Evolutionary conservation across 208 protist species (phyloP), one percentile per base, ranked within the genome.

Genomic region (Acanthamoeba quina): DNA sequence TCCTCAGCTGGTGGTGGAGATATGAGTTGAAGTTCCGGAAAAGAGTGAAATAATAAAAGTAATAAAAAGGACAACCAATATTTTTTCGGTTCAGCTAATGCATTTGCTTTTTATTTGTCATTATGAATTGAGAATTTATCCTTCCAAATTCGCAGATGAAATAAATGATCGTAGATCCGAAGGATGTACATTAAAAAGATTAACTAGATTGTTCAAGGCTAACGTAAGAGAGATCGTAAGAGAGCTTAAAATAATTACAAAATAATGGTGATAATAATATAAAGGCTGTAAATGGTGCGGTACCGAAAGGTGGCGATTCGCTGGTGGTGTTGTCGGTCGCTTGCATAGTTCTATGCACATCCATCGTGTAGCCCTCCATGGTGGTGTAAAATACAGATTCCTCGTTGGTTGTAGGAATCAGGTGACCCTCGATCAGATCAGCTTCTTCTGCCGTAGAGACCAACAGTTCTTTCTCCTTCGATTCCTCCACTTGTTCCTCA

Each of bases 301-400:
- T 83, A 83, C 74, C 74, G 31, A 7, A 29, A 31, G 74, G 47
- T 58, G 74, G 7, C 26, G 15, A 13, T 83, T 83, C 34, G n/a
- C 37, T 76, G 68, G 26, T 83, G 24, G 74, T 58, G 34, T 74
- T 74, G 47, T 80, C 70, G 70, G 41, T 24, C 15, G 44, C 47
- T 58, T 49, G 74, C 9, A 83, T 13, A 37, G 74, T 58, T 34
- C 74, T 56, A 29, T 56, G 74, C 54, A 83, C 47, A 83, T 83
- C 74, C 26, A 83, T 29, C 34, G 74, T 56, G 74, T 58, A 83
- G 10, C 74, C 74, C 13, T 83, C 74, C 74, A 83, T 83, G 5
- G 44, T 15, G 47, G 31, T n/a, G 64, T 70, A 70, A 83, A 83
- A 56, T 83, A 83, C 74, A 83, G 74, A 83, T 68, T 29, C n/a